Base-by-base conservation (phyloP, 2,329 filamentous ascomycete genomes). In the Zymoseptoria crescenta region DNA sequence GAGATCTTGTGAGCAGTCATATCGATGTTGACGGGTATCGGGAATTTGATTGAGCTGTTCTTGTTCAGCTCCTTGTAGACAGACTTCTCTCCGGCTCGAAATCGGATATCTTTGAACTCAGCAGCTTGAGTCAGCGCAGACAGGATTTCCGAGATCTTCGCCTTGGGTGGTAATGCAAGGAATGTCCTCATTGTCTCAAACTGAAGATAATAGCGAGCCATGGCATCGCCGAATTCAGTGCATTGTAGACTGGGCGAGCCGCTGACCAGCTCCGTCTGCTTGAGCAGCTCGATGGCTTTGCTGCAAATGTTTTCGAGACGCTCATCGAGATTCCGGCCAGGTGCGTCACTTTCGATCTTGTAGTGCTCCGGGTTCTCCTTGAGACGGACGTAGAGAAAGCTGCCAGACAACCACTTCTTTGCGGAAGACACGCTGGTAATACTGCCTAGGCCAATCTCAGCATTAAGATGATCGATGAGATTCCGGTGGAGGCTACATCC, bases 381-480 rank as follows among this genome's bases (percentile, higher is more conserved):
- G 55, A 95, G 78, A 13, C 91, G 82, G 45, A 94, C 86, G 62
- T 86, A 87, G 8, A 95, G 77, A 66, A 95, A 95, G 0, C 90
- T 94, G 1, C 89, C 84, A 6, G 77, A 77, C 20, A 96, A 82
- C 90, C 90, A 96, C 61, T 77, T 80, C 62, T 85, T 86, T 9
- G 90, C 90, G 0, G 85, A 83, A 1, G 79, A 70, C 0, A 87
- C 70, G 64, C 87, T 81, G 4, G 76, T 81, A 56, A 95, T 84
- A 0, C 88, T 91, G 0, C 87, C 86, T 1, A 95, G 77, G 1
- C 87, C 86, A 53, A 93, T 87, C 68, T 95, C 90, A 1, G 90
- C 90, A 68, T 95, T 95, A 64, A 96, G 73, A 67, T 95, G 89
- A 64, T 93, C 89, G 54, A 92, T 86, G 0, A 96, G 75, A 65